phyloP scores from a whole-genome alignment of 371 early-diverging fungal species.

The Smittium mucronatum region DNA sequence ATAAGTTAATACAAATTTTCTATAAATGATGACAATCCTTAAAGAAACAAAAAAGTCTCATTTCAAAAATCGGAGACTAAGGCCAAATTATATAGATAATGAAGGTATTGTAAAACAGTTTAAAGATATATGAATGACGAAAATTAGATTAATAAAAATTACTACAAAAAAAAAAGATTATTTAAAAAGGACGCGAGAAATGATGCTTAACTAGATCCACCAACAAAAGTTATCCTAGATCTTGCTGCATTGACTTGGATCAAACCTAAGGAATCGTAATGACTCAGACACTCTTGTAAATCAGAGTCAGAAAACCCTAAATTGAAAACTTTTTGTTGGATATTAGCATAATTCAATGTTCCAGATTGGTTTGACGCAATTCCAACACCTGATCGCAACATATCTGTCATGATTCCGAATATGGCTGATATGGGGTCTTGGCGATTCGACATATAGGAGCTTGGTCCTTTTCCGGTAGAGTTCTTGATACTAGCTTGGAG shows the following conservation, averaged over 20 bases:
- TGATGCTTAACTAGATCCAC: not conserved
- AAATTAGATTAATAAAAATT: too few relatives aligned
- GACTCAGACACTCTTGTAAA: conserved; percentile 48
- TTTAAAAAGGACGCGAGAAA: too few relatives aligned
- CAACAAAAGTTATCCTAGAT: conserved; percentile 44
- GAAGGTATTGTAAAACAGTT: too few relatives aligned
- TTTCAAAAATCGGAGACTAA: too few relatives aligned
- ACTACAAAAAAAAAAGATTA: too few relatives aligned
- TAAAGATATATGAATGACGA: too few relatives aligned
- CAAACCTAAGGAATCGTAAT: conserved; percentile 58
- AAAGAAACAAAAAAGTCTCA: too few relatives aligned
- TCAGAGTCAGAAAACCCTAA: conserved; percentile 67
- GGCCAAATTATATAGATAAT: too few relatives aligned
- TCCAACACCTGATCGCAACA: conserved; percentile 33
- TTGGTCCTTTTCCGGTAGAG: conserved; percentile 34
- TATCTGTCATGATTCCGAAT: conserved; percentile 49
- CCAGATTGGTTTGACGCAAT: conserved; percentile 20
- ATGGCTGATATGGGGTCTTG: conserved; percentile 42
- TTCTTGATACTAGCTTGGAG: conserved; percentile 25
- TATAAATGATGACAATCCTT: too few relatives aligned
- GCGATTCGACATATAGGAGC: conserved; percentile 27
- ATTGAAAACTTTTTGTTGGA: conserved; percentile 53
- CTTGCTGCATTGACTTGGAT: conserved; percentile 55
- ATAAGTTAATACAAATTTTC: too few relatives aligned
- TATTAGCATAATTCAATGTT: conserved; percentile 35